Evolutionary conservation across 1,284 basidiomycete genomes (phyloP).

Genomic region (Ustilago loliicola): DNA sequence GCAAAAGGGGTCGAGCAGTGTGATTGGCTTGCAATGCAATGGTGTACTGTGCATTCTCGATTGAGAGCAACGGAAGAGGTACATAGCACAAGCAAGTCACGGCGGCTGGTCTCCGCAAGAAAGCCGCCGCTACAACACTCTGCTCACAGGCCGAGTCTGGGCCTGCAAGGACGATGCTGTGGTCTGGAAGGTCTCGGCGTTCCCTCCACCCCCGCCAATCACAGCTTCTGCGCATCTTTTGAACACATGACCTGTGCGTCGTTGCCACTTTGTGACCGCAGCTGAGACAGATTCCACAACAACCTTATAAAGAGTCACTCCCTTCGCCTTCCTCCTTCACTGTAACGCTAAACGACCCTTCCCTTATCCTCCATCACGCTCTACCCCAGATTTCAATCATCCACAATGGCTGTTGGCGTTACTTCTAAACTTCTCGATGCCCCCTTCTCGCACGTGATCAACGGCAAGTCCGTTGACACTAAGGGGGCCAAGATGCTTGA

Average conservation of each 20-base stretch:
- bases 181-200: neutral
- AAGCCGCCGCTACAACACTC: neutral
- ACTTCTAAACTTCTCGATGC: constrained; percentile 41
- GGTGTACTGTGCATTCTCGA: neutral
- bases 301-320: neutral
- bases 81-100: neutral
- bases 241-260: constrained; percentile 6
- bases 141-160: neutral
- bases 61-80: neutral
- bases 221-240: neutral
- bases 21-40: neutral
- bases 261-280: neutral
- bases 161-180: neutral
- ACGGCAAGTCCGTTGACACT: constrained; percentile 39
- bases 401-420: constrained; percentile 29
- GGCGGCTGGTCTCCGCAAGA: constrained; percentile 5
- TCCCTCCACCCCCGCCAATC: constrained; percentile 9
- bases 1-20: neutral
- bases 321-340: neutral
- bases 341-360: neutral
- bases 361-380: neutral
- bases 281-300: neutral
- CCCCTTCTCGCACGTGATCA: constrained; percentile 50
- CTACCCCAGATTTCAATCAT: neutral
- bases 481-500: constrained; percentile 42